Conservation (phyloP, 2,329 filamentous ascomycete genomes). For the Cladophialophora exuberans region DNA sequence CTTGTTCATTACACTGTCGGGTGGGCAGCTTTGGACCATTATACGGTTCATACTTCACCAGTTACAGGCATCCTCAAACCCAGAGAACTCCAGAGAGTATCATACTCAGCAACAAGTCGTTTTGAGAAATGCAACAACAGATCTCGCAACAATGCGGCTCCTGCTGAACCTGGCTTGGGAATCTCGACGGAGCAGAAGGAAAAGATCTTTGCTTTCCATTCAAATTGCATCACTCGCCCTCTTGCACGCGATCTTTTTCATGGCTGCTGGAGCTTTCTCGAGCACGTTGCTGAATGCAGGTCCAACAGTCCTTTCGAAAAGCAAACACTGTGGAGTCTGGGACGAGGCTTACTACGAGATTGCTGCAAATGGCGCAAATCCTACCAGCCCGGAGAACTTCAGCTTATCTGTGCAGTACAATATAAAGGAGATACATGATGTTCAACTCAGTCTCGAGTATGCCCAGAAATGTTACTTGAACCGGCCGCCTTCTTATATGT, state of each 20-base stretch:
- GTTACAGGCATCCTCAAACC: slow-evolving; percentile 1
- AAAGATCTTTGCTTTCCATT: slow-evolving; percentile 19
- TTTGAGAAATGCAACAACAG: slow-evolving; percentile 21
- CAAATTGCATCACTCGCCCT: slow-evolving; percentile 17
- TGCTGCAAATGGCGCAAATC: background rate
- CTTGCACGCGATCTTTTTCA: slow-evolving; percentile 20
- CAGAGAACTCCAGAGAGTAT: no score
- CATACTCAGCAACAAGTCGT: slow-evolving; percentile 30
- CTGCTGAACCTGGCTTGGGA: slow-evolving; percentile 24
- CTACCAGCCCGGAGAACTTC: slow-evolving; percentile 12
- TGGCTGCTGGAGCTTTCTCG: slow-evolving; percentile 23
- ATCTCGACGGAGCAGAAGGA: slow-evolving; percentile 15
- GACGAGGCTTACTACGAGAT: slow-evolving; percentile 24
- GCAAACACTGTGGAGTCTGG: slow-evolving; percentile 25
- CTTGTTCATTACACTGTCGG: slow-evolving; percentile 24
- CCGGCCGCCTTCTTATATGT: background rate
- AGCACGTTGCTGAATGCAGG: slow-evolving; percentile 16
- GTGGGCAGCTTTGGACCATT: slow-evolving; percentile 28
- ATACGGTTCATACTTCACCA: slow-evolving; percentile 27
- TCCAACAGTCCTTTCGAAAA: slow-evolving; percentile 18
- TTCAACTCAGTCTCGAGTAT: slow-evolving; percentile 27
- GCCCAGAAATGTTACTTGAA: slow-evolving; percentile 29
- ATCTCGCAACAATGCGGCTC: slow-evolving; percentile 15
- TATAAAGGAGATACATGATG: slow-evolving; percentile 19
- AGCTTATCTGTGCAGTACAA: slow-evolving; percentile 10